phyloP scores from a whole-genome alignment of 176 grass and related monocot genomes.

The Phragmites australis region DNA sequence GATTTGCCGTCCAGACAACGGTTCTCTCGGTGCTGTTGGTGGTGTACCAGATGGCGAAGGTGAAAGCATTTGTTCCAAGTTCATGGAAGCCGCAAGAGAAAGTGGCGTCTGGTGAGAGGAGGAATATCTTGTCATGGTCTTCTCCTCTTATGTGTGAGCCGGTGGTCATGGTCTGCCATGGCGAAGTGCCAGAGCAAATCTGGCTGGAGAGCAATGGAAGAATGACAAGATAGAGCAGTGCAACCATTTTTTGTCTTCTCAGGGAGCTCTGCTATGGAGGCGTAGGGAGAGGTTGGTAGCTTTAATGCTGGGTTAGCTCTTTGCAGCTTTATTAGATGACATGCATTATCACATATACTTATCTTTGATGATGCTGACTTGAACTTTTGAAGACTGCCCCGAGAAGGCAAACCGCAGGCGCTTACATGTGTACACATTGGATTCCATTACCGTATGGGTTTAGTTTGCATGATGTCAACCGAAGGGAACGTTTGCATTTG shows the following conservation, averaged over 20 bases:
- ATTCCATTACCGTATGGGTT: neutral
- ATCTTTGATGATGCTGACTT: slow-evolving; percentile 22
- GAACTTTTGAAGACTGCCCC: slow-evolving; percentile 29
- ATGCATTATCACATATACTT: neutral
- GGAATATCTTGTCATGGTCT: slow-evolving; percentile 34
- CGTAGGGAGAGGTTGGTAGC: neutral
- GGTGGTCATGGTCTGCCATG: slow-evolving; percentile 48
- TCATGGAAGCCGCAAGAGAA: slow-evolving; percentile 58
- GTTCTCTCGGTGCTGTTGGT: slow-evolving; percentile 37
- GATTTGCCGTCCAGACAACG: slow-evolving; percentile 68
- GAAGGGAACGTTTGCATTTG: slow-evolving; percentile 13
- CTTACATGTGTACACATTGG: slow-evolving; percentile 19
- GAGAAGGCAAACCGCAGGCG: neutral
- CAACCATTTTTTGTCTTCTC: slow-evolving; percentile 26
- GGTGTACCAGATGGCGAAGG: slow-evolving; percentile 75
- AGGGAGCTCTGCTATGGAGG: slow-evolving; percentile 15
- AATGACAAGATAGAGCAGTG: slow-evolving; percentile 22
- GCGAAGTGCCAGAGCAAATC: slow-evolving; percentile 35
- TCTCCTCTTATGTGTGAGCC: slow-evolving; percentile 46
- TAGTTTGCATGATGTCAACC: slow-evolving; percentile 15
- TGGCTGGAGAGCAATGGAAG: slow-evolving; percentile 29
- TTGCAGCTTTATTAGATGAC: slow-evolving; percentile 6
- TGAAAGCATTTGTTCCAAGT: slow-evolving; percentile 51
- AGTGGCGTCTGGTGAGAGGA: slow-evolving; percentile 46
- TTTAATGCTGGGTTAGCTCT: slow-evolving; percentile 18